These are phyloP conservation scores for Protomyces macrosporus DNA, from an alignment of 1,139 yeast species.

Conservation along the genomic window DNA sequence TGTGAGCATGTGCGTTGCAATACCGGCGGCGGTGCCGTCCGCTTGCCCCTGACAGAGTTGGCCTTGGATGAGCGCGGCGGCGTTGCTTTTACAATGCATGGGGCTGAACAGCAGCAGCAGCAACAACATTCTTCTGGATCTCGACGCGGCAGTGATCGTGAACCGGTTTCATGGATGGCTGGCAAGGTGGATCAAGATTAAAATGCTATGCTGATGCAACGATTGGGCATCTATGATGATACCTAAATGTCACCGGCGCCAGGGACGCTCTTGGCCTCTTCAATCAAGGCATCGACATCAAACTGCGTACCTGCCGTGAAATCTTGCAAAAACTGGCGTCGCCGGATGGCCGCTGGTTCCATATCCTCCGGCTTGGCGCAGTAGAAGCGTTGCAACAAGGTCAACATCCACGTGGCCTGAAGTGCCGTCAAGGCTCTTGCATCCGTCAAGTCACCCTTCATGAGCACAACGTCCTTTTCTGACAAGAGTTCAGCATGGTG, in stretches of 20 bases:
- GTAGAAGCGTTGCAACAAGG: constrained; percentile 83
- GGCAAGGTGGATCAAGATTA: not conserved
- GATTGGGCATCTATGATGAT: not conserved
- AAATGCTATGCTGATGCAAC: not conserved
- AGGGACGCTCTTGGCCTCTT: constrained; percentile 21
- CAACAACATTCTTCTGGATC: not conserved
- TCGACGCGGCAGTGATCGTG: not conserved
- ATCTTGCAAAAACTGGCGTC: constrained; percentile 5
- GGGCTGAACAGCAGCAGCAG: not conserved
- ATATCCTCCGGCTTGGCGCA: constrained; percentile 34
- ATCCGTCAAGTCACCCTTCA: constrained; percentile 80
- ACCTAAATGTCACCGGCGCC: constrained; percentile 13
- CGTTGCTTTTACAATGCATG: constrained; percentile 4
- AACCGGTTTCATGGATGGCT: not conserved
- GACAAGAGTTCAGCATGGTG: constrained; percentile 75
- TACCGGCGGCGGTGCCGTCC: not conserved
- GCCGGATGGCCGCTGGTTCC: constrained; percentile 32
- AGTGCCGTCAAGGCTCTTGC: constrained; percentile 58
- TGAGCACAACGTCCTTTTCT: constrained; percentile 62
- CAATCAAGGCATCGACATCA: constrained; percentile 20
- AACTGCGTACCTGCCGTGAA: constrained; percentile 15
- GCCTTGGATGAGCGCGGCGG: constrained; percentile 16
- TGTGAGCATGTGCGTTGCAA: constrained; percentile 10
- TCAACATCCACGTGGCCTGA: constrained; percentile 70
- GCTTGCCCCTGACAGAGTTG: not conserved